phyloP scores from a whole-genome alignment of 129 eudicot genomes.

The Tagetes erecta region DNA sequence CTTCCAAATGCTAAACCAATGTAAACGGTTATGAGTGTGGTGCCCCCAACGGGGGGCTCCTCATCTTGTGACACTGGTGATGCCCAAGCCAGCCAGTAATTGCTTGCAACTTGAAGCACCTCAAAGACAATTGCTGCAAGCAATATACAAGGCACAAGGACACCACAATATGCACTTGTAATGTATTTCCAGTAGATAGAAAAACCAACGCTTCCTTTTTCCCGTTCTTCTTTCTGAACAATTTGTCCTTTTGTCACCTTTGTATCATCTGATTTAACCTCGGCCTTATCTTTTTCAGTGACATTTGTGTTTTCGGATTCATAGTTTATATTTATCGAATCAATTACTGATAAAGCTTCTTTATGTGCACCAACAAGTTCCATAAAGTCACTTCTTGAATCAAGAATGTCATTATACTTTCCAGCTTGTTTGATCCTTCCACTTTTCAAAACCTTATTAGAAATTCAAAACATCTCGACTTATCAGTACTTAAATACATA shows the following conservation, averaged over 20 bases:
- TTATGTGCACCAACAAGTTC: constrained; percentile 87
- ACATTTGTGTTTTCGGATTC: constrained; percentile 10
- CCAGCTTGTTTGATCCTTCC: constrained; percentile 81
- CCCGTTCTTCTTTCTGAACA: constrained; percentile 84
- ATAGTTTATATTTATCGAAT: constrained; percentile 32
- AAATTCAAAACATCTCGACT: constrained; percentile 4
- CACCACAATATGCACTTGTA: constrained; percentile 74
- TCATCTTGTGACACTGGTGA: constrained; percentile 61
- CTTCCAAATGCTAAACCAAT: constrained; percentile 67
- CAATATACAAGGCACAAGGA: constrained; percentile 70
- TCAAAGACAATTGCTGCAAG: constrained; percentile 55
- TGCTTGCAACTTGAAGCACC: constrained; percentile 73
- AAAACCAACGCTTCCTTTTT: constrained; percentile 70
- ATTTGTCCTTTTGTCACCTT: constrained; percentile 51
- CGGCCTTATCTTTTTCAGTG: constrained; percentile 6
- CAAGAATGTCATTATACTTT: constrained; percentile 66
- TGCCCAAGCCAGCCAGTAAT: constrained; percentile 99
- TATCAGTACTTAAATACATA: not conserved
- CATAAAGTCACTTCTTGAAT: constrained; percentile 73
- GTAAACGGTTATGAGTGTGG: constrained; percentile 62
- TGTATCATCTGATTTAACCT: constrained; percentile 32
- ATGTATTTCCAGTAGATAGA: constrained; percentile 73
- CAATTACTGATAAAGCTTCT: constrained; percentile 68
- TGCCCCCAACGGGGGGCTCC: constrained; percentile 43
- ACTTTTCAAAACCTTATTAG: constrained; percentile 70